phyloP scores from a whole-genome alignment of 225 moss, liverwort and hornwort species.

The Straminergon stramineum region DNA sequence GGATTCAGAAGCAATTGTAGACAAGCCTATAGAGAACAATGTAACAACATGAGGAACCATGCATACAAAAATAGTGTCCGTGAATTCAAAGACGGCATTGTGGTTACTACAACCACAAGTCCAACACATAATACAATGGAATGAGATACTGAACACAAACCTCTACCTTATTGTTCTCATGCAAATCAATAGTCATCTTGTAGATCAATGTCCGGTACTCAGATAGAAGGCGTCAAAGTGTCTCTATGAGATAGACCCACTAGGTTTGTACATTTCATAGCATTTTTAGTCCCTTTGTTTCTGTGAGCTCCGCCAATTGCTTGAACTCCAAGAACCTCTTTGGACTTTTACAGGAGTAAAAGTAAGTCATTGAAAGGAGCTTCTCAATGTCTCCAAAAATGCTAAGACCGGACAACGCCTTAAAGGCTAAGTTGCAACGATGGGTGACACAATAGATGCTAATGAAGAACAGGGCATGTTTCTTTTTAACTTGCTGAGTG shows the following conservation, averaged over 20 bases:
- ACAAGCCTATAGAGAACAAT: no score
- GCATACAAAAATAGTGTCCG: no score
- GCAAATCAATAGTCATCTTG: background rate
- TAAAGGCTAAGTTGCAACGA: background rate
- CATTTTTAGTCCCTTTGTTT: background rate
- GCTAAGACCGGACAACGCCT: rapidly evolving
- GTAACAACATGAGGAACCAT: no score
- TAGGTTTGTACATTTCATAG: background rate
- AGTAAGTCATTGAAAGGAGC: rapidly evolving
- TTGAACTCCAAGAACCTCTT: background rate
- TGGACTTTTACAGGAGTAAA: background rate
- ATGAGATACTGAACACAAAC: no score
- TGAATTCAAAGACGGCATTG: no score
- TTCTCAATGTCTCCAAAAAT: background rate
- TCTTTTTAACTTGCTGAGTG: background rate
- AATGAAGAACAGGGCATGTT: rapidly evolving
- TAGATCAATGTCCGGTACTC: background rate
- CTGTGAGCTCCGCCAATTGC: background rate
- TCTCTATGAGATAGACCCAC: background rate
- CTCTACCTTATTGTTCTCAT: no score
- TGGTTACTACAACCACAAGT: no score
- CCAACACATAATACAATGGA: no score
- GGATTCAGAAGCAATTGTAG: background rate
- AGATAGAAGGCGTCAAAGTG: background rate
- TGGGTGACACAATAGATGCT: background rate